Conservation (phyloP, 2,329 filamentous ascomycete species). For the Aspergillus quadricinctus region DNA sequence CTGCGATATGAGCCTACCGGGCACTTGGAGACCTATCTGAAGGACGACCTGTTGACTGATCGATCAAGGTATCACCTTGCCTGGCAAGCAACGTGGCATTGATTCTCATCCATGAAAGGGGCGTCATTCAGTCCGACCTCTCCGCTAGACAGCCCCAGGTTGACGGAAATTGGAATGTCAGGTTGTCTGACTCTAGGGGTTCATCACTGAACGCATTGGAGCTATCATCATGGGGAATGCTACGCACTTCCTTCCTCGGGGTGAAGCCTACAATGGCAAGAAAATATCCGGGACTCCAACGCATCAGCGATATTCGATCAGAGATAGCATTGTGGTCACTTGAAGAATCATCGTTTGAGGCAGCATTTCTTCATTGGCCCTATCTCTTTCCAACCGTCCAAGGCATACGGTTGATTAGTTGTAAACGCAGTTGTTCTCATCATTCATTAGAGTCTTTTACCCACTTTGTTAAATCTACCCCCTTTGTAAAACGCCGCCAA, state of each 20-base stretch:
- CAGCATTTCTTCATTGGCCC: neutral
- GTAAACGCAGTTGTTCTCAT: too few species aligned
- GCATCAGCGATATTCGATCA: too few species aligned
- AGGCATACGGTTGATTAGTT: too few species aligned
- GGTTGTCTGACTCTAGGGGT: slow-evolving; percentile 4
- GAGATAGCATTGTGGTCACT: neutral
- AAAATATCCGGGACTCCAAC: neutral
- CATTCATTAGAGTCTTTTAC: too few species aligned
- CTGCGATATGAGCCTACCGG: slow-evolving; percentile 3
- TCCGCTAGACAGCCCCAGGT: neutral
- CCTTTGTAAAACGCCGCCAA: too few species aligned
- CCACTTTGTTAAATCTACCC: too few species aligned
- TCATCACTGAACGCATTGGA: slow-evolving; percentile 3
- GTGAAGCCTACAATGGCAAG: neutral
- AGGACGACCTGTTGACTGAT: neutral
- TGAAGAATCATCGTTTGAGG: neutral
- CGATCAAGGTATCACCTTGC: neutral
- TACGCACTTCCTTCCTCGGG: slow-evolving; percentile 6
- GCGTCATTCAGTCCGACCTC: slow-evolving; percentile 64
- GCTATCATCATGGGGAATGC: slow-evolving; percentile 5
- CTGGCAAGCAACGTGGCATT: slow-evolving; percentile 80
- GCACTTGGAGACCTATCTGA: neutral
- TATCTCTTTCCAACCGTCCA: too few species aligned
- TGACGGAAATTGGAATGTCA: neutral
- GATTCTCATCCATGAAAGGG: slow-evolving; percentile 80